A percentile compares a stretch with the other conserved stretches of the same genome.
These are phyloP conservation scores for Coccomyxa subellipsoidea DNA, from an alignment of 163 green algal species.

Conservation along the genomic window DNA sequence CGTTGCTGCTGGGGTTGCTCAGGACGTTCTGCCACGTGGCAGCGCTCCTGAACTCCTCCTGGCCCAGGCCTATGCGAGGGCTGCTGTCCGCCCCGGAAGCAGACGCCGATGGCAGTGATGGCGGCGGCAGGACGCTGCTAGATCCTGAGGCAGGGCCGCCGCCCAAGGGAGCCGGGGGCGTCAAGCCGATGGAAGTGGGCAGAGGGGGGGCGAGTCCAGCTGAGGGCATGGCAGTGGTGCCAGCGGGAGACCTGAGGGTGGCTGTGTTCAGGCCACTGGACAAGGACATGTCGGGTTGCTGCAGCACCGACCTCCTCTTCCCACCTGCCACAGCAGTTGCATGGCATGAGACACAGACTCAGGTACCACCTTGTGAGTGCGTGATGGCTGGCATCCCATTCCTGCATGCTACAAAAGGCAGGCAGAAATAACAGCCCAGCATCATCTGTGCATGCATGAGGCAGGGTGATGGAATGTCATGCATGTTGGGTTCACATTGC, in stretches of 20 bases:
- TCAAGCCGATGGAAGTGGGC: neutral
- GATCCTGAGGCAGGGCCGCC: neutral
- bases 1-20: conserved; percentile 1
- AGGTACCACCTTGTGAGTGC: too few species aligned
- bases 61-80: neutral
- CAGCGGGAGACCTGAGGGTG: neutral
- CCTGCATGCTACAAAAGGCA: neutral
- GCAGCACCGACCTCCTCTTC: neutral
- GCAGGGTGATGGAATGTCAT: too few species aligned
- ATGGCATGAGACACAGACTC: too few species aligned
- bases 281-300: neutral
- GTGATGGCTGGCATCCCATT: too few species aligned
- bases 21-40: conserved; percentile 1
- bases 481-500: too few species aligned
- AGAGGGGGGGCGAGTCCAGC: neutral
- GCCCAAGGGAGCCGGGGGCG: neutral
- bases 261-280: neutral
- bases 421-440: neutral
- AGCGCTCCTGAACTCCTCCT: conserved; percentile 3
- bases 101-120: too few species aligned
- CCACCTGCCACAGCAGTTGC: neutral
- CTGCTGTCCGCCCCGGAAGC: neutral
- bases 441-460: neutral
- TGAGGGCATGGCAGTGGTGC: too few species aligned
- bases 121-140: neutral